Base-by-base conservation (phyloP, 257 asterid genomes). In the Capsicum chinense region DNA sequence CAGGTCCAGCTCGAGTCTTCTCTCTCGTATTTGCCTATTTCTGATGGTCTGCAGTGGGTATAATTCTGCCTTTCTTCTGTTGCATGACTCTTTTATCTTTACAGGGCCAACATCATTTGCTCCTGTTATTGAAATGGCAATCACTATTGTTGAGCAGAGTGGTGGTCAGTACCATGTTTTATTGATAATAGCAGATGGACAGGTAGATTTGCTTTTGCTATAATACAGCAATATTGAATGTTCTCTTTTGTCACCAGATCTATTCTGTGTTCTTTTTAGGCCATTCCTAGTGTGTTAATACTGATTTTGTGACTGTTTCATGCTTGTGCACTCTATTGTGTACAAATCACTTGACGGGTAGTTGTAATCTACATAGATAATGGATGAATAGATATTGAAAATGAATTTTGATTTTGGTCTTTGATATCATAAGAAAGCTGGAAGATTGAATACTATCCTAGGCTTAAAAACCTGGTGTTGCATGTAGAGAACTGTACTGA, bases 61-160 rank as follows among this genome's bases (percentile, higher is more conserved):
- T n/a, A 6, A 2, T 69, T 9, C 52, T 42, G 79, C 67, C 68
- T 21, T 50, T 4, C 50, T 17, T 60, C 47, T 13, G 79, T 26
- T 52, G 26, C 48, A 5, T 8, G 82, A 48, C 73, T 33, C 84
- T 58, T 84, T 21, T 62, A 19, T 58, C 58, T 86, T 78, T 78
- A 42, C 91, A 95, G 99, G 99, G 39, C 99, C 99, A 42, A 96
- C 99, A 67, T 94, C 97, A 50, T 95, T 95, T 88, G 98, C 97
- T 80, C 97, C 98, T 37, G 79, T 88, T 68, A 93, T 95, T 33
- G 98, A 95, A 88, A 93, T 93, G 97, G 98, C 97, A 60, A 89
- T 92, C 62, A 93, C 98, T 67, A 92, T 95, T 10, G 98, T 95
- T 79, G 98, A 95, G 86, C 92, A 95, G 83, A 95, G 97, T 80